Evolutionary conservation across 176 grass and related monocot genomes (phyloP), one percentile per base, ranked within the genome.

Genomic region (Musa itinerans): DNA sequence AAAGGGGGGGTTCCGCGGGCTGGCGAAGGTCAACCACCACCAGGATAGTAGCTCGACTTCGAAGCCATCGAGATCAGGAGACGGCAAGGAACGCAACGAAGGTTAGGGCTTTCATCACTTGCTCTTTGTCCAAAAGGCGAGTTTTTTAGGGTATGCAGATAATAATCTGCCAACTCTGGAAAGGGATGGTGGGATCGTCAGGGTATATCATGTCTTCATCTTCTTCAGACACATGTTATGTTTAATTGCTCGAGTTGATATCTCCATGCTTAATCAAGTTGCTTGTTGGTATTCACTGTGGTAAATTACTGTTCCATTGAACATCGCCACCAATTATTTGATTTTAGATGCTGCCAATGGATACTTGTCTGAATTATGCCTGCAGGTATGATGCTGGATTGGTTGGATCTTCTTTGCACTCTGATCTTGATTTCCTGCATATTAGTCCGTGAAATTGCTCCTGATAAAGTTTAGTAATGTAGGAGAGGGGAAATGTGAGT

Each of bases 1-100:
- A 17, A 83, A 81, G 0, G 83, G 72, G 1, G 90, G 84, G 10
- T 89, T 84, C 72, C 83, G 84, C 56, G 74, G 82, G 3, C 82
- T 76, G 10, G 84, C 84, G 23, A 89, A 82, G 70, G 90, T 92
- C 69, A 85, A 85, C 0, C 81, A 89, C 14, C 86, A 89, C 21
- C 86, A 79, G 59, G 76, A 75, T 75, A 66, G 76, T 20, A 79
- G 83, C 56, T 75, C n/a, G 12, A 48, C 52, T 54, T 11, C n/a
- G 20, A 11, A 55, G 12, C 52, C n/a, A 24, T 25, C 83, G 3
- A 51, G 66, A 9, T 55, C 65, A 56, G 50, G 53, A 52, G 82
- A 77, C 62, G 84, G 70, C 71, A 63, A 88, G 83, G 62, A 72
- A 5, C 68, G 66, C 8, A 69, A 11, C 2, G 77, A 78, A 92